Percentiles rank a stretch among this genome's conserved stretches.
Evolutionary conservation across 805 yeast genomes (phyloP).

Genomic region (Schizosaccharomyces japonicus): DNA sequence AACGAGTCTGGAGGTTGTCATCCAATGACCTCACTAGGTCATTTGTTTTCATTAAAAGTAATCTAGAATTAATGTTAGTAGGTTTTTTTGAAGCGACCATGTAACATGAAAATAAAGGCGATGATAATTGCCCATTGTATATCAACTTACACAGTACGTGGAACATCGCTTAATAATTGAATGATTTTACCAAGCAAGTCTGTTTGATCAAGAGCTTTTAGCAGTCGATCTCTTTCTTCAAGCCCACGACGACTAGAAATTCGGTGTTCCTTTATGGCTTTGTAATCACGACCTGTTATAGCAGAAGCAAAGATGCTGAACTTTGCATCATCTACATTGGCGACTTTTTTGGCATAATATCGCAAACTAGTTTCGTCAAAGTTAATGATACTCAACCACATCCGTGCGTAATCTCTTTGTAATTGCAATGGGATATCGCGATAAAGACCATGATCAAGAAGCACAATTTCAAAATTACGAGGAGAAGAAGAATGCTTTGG

Average conservation of each 20-base stretch:
- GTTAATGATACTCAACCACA: slow-evolving; percentile 77
- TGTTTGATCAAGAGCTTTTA: slow-evolving; percentile 29
- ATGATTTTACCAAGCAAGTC: slow-evolving; percentile 52
- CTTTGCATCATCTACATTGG: slow-evolving; percentile 49
- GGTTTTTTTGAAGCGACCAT: no score
- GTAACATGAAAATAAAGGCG: not conserved
- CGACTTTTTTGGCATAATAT: slow-evolving; percentile 50
- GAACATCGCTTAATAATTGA: slow-evolving; percentile 55
- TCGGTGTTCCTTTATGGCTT: slow-evolving; percentile 38
- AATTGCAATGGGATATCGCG: slow-evolving; percentile 55
- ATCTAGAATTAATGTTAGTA: not conserved
- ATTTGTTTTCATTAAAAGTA: slow-evolving; percentile 67
- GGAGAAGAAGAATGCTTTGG: slow-evolving; percentile 16
- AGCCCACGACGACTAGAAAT: slow-evolving; percentile 24
- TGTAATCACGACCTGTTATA: slow-evolving; percentile 77
- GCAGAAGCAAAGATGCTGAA: slow-evolving; percentile 79
- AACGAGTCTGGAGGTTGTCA: slow-evolving; percentile 54
- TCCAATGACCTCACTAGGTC: slow-evolving; percentile 78
- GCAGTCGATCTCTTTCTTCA: slow-evolving; percentile 47
- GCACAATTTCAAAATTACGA: slow-evolving; percentile 70
- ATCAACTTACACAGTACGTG: slow-evolving; percentile 42
- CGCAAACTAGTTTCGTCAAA: slow-evolving; percentile 43
- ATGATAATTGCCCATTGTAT: not conserved
- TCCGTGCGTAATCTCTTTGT: slow-evolving; percentile 64
- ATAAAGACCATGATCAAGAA: slow-evolving; percentile 89